Percentiles rank a stretch among this genome's conserved stretches.
These are phyloP conservation scores for Nemophila menziesii DNA, from an alignment of 257 asterid genomes.

Conservation along the genomic window DNA sequence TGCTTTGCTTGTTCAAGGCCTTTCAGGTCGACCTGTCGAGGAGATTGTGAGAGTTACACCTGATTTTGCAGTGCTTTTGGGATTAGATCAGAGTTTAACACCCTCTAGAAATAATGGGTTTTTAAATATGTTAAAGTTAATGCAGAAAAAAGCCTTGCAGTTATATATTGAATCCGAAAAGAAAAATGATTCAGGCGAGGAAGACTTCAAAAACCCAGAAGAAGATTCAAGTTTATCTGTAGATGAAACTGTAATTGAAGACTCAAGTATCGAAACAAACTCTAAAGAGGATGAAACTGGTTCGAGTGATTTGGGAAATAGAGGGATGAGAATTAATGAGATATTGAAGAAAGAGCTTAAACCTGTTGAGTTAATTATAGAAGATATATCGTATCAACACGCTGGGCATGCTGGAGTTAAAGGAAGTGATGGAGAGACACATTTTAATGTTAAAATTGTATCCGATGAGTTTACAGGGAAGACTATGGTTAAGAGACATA, in stretches of 20 bases:
- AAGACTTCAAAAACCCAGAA: conserved; percentile 3
- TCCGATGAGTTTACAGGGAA: conserved; percentile 70
- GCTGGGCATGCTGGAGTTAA: conserved; percentile 68
- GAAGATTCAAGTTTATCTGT: conserved; percentile 17
- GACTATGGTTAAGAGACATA: conserved; percentile 90
- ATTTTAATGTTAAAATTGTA: conserved; percentile 64
- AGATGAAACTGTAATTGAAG: conserved; percentile 11
- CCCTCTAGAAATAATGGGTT: conserved; percentile 79
- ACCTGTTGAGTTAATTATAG: conserved; percentile 44
- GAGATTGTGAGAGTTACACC: conserved; percentile 67
- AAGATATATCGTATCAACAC: conserved; percentile 79
- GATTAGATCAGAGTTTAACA: conserved; percentile 64
- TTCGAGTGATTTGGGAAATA: conserved; percentile 33
- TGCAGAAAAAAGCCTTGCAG: conserved; percentile 74
- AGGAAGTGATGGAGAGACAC: conserved; percentile 81
- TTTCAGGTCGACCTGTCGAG: conserved; percentile 56
- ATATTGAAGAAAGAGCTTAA: conserved; percentile 38
- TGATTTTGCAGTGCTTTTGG: conserved; percentile 61
- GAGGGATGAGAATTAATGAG: conserved; percentile 56
- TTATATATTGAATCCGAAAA: conserved; percentile 45
- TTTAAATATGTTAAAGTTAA: conserved; percentile 81
- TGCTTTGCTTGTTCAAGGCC: conserved; percentile 78
- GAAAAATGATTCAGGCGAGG: conserved; percentile 11
- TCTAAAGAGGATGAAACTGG: conserved; percentile 17
- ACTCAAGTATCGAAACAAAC: conserved; percentile 5